Evolutionary conservation across 352 stramenopile species (phyloP).

Genomic region (Plasmopara muralis): DNA sequence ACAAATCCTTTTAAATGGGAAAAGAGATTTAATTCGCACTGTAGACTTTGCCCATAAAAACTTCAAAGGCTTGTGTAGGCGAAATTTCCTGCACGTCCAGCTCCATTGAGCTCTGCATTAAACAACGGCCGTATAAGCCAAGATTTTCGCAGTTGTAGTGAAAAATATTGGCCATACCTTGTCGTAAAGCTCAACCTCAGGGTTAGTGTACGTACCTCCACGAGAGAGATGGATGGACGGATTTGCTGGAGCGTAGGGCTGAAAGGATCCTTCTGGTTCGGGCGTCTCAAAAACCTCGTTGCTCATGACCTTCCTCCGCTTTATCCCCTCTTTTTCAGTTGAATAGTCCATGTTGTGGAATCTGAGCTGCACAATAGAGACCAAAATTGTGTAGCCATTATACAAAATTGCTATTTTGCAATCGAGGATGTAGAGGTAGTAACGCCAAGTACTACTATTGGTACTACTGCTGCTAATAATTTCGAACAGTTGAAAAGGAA

Average conservation of each 20-base stretch:
- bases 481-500: no score
- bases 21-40: conserved; percentile 25
- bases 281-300: conserved; percentile 74
- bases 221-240: conserved; percentile 13
- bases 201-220: conserved; percentile 7
- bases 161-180: conserved; percentile 28
- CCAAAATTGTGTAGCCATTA: conserved; percentile 2
- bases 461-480: no score
- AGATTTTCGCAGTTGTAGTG: conserved; percentile 1
- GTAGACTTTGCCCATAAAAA: conserved; percentile 82
- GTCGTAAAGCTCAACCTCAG: conserved; percentile 44
- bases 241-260: conserved; percentile 47
- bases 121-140: conserved; percentile 1
- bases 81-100: conserved; percentile 50
- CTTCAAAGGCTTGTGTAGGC: conserved; percentile 57
- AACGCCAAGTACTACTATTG: no score
- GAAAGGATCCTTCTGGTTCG: conserved; percentile 54
- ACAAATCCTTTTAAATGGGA: background rate
- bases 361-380: conserved; percentile 5
- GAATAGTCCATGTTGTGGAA: conserved; percentile 25
- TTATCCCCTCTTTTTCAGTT: conserved; percentile 29
- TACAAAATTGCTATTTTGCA: background rate
- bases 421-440: no score
- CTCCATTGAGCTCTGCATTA: conserved; percentile 42
- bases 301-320: conserved; percentile 55